Percentiles rank a stretch among this genome's conserved stretches.
phyloP scores from a whole-genome alignment of 2,329 filamentous ascomycete genomes.

The Fusarium armeniacum region DNA sequence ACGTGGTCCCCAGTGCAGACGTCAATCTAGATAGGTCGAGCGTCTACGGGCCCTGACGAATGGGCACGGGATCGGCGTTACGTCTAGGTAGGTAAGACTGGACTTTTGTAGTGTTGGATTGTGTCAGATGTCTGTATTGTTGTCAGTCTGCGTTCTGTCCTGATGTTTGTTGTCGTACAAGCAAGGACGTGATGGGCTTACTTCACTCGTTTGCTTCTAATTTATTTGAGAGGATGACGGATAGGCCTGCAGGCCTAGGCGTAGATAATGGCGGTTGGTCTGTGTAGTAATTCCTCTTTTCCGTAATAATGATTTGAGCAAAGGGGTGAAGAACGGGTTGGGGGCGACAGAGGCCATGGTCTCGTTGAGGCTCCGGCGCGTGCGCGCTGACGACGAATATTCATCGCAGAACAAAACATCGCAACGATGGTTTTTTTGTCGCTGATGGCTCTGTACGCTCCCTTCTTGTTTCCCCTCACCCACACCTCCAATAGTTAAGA shows the following conservation, averaged over 20 bases:
- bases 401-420: conserved; percentile 12
- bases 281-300: accelerated
- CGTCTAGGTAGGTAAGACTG: not conserved
- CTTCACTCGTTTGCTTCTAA: not conserved
- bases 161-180: not conserved
- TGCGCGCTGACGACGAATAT: not conserved
- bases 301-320: not conserved
- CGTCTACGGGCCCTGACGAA: not conserved
- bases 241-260: not conserved
- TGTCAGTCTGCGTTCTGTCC: not conserved
- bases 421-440: conserved; percentile 11
- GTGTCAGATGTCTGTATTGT: not conserved
- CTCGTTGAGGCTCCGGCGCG: not conserved
- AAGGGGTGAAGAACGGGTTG: not conserved
- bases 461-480: conserved; percentile 7
- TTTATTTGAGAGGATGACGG: not conserved
- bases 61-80: not conserved
- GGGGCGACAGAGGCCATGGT: not conserved
- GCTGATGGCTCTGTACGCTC: not conserved
- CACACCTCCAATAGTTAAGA: conserved; percentile 2
- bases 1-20: not conserved
- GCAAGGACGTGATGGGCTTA: not conserved
- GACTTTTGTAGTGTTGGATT: not conserved
- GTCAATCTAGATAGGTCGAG: not conserved
- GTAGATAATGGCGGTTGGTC: not conserved